These are phyloP conservation scores for Fusarium sp. DNA, from an alignment of 2,329 filamentous ascomycete genomes.

Conservation along the genomic window DNA sequence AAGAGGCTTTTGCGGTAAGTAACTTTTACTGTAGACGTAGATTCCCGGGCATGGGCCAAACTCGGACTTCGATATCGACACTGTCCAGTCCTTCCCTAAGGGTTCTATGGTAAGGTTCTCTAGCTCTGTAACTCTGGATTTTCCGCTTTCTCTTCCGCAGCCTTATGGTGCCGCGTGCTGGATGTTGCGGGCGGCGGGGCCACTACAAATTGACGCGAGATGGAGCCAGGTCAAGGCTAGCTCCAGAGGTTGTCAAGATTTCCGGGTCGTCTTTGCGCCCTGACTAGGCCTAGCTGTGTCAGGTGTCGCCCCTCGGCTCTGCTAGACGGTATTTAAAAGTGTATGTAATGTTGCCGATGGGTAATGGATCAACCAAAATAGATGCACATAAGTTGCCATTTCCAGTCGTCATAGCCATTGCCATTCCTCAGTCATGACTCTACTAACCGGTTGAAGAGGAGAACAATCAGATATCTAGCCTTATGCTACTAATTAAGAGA, in stretches of 20 bases:
- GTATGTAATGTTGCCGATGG: not conserved
- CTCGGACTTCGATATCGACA: constrained; percentile 16
- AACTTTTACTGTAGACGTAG: not conserved
- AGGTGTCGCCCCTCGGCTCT: constrained; percentile 38
- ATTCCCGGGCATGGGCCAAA: constrained; percentile 9
- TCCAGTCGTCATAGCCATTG: not conserved
- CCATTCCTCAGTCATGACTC: constrained; percentile 2
- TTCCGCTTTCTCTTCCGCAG: constrained; percentile 11
- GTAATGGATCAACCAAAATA: not conserved
- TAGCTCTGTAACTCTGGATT: too few species aligned
- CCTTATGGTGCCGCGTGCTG: constrained; percentile 20
- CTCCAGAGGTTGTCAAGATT: constrained; percentile 28
- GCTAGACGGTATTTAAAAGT: not conserved
- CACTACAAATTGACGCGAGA: constrained; percentile 29
- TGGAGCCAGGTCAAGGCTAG: constrained; percentile 19
- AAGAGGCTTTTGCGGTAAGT: constrained; percentile 17
- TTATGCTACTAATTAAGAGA: constrained; percentile 14
- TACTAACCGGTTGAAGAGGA: not conserved
- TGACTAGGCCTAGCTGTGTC: constrained; percentile 28
- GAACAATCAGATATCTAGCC: not conserved
- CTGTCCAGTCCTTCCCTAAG: constrained; percentile 17
- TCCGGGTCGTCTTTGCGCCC: constrained; percentile 19
- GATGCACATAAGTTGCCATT: constrained; percentile 16
- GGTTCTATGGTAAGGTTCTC: too few species aligned
- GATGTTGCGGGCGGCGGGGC: constrained; percentile 22